Percentiles rank a stretch among this genome's conserved stretches.
Conservation (phyloP, 2,329 filamentous ascomycete species). For the Boeremia exigua region DNA sequence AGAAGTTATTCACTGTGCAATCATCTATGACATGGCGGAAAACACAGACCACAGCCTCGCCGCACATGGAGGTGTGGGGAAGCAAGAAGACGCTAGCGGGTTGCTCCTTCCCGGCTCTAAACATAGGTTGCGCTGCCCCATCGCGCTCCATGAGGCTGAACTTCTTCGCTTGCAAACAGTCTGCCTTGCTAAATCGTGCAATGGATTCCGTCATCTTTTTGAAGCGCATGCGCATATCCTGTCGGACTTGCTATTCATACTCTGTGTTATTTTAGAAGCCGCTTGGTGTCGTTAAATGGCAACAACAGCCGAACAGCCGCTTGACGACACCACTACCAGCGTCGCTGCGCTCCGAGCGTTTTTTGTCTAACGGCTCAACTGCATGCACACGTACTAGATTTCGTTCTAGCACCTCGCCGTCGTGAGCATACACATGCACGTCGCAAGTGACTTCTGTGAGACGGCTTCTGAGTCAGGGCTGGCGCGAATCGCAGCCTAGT, state of each 20-base stretch:
- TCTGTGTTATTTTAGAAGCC: background rate
- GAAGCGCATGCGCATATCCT: background rate
- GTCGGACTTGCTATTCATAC: background rate
- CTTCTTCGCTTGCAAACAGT: background rate
- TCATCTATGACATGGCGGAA: background rate
- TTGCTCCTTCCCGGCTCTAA: conserved; percentile 18
- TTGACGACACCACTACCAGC: background rate
- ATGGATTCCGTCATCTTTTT: background rate
- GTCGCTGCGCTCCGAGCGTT: background rate
- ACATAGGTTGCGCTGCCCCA: conserved; percentile 6
- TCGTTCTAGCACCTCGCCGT: too few species aligned
- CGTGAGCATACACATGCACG: too few species aligned
- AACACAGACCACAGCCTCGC: conserved; percentile 5
- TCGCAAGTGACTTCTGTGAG: too few species aligned
- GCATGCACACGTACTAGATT: too few species aligned
- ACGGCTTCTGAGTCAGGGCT: too few species aligned
- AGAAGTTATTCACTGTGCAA: background rate
- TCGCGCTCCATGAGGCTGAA: conserved; percentile 5
- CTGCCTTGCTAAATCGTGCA: conserved; percentile 13
- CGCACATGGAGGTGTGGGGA: conserved; percentile 3
- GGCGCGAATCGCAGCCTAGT: too few species aligned
- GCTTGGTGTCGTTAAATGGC: background rate
- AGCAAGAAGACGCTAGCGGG: conserved; percentile 13
- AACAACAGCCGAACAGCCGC: background rate
- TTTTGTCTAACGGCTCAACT: too few species aligned